Base-by-base conservation (phyloP, 192 early-diverging fungal species). In the Coemansia sp. region DNA sequence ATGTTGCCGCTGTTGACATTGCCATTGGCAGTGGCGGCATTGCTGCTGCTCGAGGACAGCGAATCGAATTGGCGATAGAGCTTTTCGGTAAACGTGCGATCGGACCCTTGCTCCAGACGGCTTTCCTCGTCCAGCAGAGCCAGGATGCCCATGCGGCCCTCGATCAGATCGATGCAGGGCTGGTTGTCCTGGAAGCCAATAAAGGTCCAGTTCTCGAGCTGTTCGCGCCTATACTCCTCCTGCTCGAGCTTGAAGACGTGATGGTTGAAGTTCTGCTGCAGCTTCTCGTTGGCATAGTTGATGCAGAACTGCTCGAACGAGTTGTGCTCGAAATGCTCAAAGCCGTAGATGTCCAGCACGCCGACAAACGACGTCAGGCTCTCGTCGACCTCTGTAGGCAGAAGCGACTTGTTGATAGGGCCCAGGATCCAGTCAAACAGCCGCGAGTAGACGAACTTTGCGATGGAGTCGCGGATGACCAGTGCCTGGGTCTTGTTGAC, bases 101-200 rank as follows among this genome's bases (percentile, higher is more conserved):
- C 79, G 11, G 79, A 74, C 19, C 74, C 79, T 52, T 75, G 70
- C 64, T 75, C 74, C 23, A 82, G 70, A 29, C 73, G 62, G 61
- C 79, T 69, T 60, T 82, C 79, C 67, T 99, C 97, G 69, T 99
- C 97, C 48, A 99, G 83, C 52, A 98, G 81, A 11, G 92, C 85
- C 34, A 99, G 82, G 47, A 99, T 94, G 53, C 97, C 95, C 2
- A 98, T 63, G 1, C 70, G 83, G 75, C 89, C 91, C 74, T 99
- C 97, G 65, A 99, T 99, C 76, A 99, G 85, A 61, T 99, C 95
- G 52, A 98, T 98, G 83, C 95, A 97, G 9, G 93, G 92, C 77
- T 97, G 93, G 72, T 98, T 98, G 71, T 99, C 97, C 62, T 91
- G 93, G 74, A 99, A 99, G 57, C 96, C 95, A 61, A 99, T 96